Base-by-base conservation (phyloP, 2,329 filamentous ascomycete species). In the Penicillium sp. region DNA sequence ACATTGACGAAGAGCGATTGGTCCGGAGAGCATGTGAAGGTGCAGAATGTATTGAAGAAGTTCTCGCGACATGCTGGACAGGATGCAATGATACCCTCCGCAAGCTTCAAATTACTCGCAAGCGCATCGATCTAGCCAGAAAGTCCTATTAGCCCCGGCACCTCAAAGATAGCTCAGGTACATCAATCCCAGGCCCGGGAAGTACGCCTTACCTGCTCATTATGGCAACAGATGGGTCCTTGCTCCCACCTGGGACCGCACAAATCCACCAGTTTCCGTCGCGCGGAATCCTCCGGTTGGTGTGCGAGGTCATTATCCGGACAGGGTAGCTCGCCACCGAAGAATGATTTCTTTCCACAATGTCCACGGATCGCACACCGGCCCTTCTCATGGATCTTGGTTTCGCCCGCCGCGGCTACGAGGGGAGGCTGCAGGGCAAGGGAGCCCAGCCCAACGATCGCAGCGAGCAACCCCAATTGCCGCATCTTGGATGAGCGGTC, bases 21-120 rank as follows among this genome's bases (percentile, higher is more conserved):
- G 59, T 98, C 86, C 4, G 94, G 91, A 4, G 93, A 98, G 72
- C 94, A 98, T 2, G 90, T 97, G 61, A 98, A 97, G 4, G 89
- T 94, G 71, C 93, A 98, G 67, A 98, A 98, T 30, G 94, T 76
- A 71, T 98, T 94, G 75, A 87, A 97, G 74, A 98, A 98, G 73
- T 98, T 98, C 57, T 90, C 85, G 68, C 93, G 94, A 78, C 93
- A 98, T 20, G 94, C 93, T 2, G 93, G 93, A 64, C 93, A 98
- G 7, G 89, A 88, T 17, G 89, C 83, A 62, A 98, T 89, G 60
- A 98, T 85, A 43, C 84, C 82, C 55, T 90, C 88, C 2, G 89
- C 91, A 15, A 87, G 87, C 53, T 87, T 84, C 42, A 98, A 77
- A 59, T 95, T 94, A 46, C 80, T 84, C 56, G 87, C 84, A 47